A percentile compares a stretch with the other conserved stretches of the same genome.
Evolutionary conservation across 371 early-diverging fungal genomes (phyloP).

Genomic region (Gilbertella persicaria): DNA sequence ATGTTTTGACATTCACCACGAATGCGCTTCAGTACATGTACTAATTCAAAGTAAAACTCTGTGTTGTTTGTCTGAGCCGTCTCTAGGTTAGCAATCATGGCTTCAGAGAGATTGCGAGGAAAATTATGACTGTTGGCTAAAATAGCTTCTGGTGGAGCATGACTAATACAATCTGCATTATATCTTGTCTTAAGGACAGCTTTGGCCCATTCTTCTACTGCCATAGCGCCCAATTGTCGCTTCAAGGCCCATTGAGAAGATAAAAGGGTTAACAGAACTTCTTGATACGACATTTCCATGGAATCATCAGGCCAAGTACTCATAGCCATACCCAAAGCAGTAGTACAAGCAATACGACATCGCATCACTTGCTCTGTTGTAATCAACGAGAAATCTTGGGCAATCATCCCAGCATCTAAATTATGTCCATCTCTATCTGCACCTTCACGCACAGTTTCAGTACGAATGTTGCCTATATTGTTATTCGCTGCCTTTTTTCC

Average conservation of each 20-base stretch:
- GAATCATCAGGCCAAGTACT: conserved; percentile 66
- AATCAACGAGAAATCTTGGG: conserved; percentile 88
- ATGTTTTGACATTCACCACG: conserved; percentile 75
- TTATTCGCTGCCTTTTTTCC: conserved; percentile 22
- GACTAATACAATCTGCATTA: conserved; percentile 43
- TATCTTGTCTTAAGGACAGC: conserved; percentile 48
- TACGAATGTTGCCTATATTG: conserved; percentile 17
- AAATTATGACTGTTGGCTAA: conserved; percentile 49
- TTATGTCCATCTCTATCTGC: conserved; percentile 50
- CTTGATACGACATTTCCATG: conserved; percentile 54
- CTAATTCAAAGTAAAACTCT: conserved; percentile 68
- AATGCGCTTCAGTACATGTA: conserved; percentile 70
- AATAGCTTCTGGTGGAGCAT: conserved; percentile 46
- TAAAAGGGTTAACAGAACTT: conserved; percentile 51
- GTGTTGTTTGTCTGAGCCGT: conserved; percentile 37
- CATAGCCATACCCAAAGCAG: conserved; percentile 79
- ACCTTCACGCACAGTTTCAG: conserved; percentile 11
- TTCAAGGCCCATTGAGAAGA: conserved; percentile 81
- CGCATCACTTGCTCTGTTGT: conserved; percentile 75
- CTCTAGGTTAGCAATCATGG: conserved; percentile 56
- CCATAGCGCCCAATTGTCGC: conserved; percentile 75
- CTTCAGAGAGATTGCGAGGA: conserved; percentile 51
- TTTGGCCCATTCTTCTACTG: conserved; percentile 83
- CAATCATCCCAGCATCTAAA: conserved; percentile 89
- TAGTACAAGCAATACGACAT: conserved; percentile 78